These are phyloP conservation scores for Aspergillus melleus DNA, from an alignment of 2,329 filamentous ascomycete species.

Conservation along the genomic window DNA sequence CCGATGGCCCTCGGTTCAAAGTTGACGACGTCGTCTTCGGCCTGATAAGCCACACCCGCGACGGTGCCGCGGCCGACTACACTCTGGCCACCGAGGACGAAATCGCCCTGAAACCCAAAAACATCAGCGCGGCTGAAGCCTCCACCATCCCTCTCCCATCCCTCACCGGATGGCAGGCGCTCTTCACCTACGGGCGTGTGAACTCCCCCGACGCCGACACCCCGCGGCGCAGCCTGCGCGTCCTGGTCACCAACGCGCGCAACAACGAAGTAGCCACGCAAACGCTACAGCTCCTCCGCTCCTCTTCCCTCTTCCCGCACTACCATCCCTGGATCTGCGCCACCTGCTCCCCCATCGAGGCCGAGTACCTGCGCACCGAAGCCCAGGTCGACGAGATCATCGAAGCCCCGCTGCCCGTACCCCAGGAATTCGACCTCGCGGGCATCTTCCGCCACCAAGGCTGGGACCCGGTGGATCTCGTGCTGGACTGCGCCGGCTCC, in stretches of 20 bases:
- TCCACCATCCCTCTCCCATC: conserved; percentile 40
- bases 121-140: conserved; percentile 35
- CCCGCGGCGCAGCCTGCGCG: conserved; percentile 24
- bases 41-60: conserved; percentile 36
- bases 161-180: conserved; percentile 45
- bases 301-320: conserved; percentile 32
- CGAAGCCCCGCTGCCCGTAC: conserved; percentile 26
- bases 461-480: conserved; percentile 41
- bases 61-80: conserved; percentile 46
- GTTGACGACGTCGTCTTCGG: conserved; percentile 43
- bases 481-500: conserved; percentile 41
- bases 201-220: conserved; percentile 23
- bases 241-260: conserved; percentile 41
- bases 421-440: conserved; percentile 31
- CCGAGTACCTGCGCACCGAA: conserved; percentile 26
- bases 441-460: conserved; percentile 29
- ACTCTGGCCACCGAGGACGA: conserved; percentile 39
- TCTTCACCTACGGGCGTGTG: conserved; percentile 39
- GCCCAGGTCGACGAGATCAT: conserved; percentile 38
- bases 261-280: conserved; percentile 40
- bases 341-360: conserved; percentile 27
- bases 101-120: conserved; percentile 39
- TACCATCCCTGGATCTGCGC: conserved; percentile 39
- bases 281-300: conserved; percentile 39
- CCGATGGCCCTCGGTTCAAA: conserved; percentile 38